phyloP scores from a whole-genome alignment of 805 yeast species.

The Zygosaccharomyces bisporus region DNA sequence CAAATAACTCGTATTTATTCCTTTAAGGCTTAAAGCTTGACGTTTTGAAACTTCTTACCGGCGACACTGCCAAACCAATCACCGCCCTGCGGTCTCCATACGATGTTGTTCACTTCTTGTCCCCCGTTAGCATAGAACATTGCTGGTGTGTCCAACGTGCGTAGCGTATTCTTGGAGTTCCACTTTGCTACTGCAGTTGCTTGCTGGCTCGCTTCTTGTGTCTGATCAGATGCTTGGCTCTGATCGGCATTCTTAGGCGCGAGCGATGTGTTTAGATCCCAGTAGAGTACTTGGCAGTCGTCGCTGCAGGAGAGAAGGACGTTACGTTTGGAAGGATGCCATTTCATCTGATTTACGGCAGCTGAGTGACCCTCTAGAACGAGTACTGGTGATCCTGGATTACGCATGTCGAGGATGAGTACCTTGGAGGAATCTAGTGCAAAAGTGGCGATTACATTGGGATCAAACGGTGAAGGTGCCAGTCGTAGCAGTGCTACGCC shows the following conservation, averaged over 20 bases:
- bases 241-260: background rate
- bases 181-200: conserved; percentile 12
- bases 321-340: conserved; percentile 75
- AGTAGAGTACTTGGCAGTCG: conserved; percentile 67
- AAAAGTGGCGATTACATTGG: conserved; percentile 78
- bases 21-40: conserved; percentile 18
- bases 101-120: conserved; percentile 69
- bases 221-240: background rate
- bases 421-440: conserved; percentile 66
- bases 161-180: conserved; percentile 17
- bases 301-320: conserved; percentile 61
- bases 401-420: conserved; percentile 74
- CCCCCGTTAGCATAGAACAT: conserved; percentile 54
- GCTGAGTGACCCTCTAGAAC: conserved; percentile 64
- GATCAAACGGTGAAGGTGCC: conserved; percentile 74
- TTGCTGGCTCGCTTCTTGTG: background rate
- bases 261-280: conserved; percentile 51
- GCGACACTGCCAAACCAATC: conserved; percentile 69
- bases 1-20: background rate
- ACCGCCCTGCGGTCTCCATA: conserved; percentile 64
- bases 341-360: conserved; percentile 65
- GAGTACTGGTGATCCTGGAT: conserved; percentile 79
- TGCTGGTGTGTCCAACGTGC: conserved; percentile 30
- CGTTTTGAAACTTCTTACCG: conserved; percentile 39
- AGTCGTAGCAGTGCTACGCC: conserved; percentile 63